Evolutionary conservation across 1,284 basidiomycete species (phyloP).

Genomic region (Tilletia indica): DNA sequence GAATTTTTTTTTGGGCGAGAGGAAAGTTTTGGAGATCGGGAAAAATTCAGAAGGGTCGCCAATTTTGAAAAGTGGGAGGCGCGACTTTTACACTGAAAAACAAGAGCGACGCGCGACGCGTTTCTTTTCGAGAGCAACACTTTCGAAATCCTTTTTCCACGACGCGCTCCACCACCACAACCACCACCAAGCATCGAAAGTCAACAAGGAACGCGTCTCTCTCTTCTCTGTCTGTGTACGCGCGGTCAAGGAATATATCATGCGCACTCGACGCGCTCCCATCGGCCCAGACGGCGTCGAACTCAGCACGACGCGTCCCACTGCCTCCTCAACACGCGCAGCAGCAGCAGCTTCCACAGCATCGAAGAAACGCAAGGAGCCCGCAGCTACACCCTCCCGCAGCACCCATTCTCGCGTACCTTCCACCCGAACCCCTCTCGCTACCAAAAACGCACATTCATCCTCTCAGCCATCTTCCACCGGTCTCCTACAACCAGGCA

Average conservation of each 20-base stretch:
- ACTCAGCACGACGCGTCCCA: background rate
- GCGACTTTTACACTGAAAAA: too few relatives aligned
- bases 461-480: background rate
- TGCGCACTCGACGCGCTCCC: background rate
- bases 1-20: too few relatives aligned
- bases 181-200: too few relatives aligned
- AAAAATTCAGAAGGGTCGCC: too few relatives aligned
- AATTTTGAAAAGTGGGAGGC: too few relatives aligned
- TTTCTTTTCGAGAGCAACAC: constrained; percentile 9
- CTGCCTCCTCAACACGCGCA: background rate
- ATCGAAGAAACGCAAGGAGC: background rate
- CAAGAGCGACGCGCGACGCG: constrained; percentile 1
- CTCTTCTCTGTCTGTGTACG: too few relatives aligned
- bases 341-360: background rate
- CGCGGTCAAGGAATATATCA: background rate
- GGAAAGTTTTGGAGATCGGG: too few relatives aligned
- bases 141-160: background rate
- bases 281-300: background rate
- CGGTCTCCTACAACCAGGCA: background rate
- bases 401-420: background rate
- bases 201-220: too few relatives aligned
- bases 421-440: constrained; percentile 5
- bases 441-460: constrained; percentile 13
- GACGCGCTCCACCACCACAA: too few relatives aligned
- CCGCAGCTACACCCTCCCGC: background rate